Base-by-base conservation (phyloP, 257 asterid species). In the Eustoma russellianum region DNA sequence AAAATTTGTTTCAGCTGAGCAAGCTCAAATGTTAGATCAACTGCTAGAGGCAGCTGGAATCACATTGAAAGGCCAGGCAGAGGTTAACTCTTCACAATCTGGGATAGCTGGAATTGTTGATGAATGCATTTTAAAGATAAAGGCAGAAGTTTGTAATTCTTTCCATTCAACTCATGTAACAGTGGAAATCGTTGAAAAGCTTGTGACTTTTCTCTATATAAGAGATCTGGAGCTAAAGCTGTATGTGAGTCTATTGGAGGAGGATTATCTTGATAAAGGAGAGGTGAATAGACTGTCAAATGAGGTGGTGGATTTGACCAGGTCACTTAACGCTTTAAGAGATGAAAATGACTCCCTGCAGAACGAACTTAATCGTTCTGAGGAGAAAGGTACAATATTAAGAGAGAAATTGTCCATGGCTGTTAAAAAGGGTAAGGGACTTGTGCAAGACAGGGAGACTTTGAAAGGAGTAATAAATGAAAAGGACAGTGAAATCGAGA, bases 381-480 rank as follows among this genome's bases (percentile, higher is more conserved):
- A 88, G 85, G 97, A 85, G 61, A 88, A 86, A 74, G 72, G 74
- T 66, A 76, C 78, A 66, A 62, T 77, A 60, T 61, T 92, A 65
- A 82, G 83, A 70, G 98, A 88, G 12, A 92, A 92, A 73, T 71
- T 92, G 60, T 77, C 98, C 33, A 77, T 81, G 93, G 98, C 98
- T 48, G 90, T 88, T 46, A 92, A 92, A 66, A 92, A 92, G 55
- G 98, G 98, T 46, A 92, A 92, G 72, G 95, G 94, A 53, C 94
- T 92, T 50, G 83, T 84, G 67, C 97, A 88, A 70, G 98, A 92
- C 51, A 73, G 94, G 63, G 98, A 92, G 69, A 92, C 73, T 50
- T 53, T 92, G 79, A 88, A 68, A 79, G 74, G 79, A 70, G 63
- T 71, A 17, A 60, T 83, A 66, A 85, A 66, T 58, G 95, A 77